phyloP scores from a whole-genome alignment of 2,329 filamentous ascomycete species.

The Colletotrichum filicis region DNA sequence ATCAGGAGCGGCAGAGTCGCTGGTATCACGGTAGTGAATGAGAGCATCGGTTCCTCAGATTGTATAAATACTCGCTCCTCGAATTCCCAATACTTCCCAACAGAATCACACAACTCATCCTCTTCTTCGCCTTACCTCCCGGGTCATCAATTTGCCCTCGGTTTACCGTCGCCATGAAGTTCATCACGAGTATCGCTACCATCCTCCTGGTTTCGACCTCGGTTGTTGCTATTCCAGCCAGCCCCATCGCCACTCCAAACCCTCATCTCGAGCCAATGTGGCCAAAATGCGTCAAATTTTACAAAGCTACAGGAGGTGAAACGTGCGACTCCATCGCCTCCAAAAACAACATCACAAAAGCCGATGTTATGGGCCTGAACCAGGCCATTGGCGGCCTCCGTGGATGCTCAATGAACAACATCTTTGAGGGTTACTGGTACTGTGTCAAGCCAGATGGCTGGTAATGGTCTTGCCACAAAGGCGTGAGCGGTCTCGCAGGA shows the following conservation, averaged over 20 bases:
- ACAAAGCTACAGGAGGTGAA: constrained; percentile 11
- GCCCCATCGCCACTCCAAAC: not conserved
- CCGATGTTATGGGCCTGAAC: constrained; percentile 40
- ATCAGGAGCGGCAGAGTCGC: not conserved
- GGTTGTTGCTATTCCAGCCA: not conserved
- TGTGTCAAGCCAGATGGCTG: constrained; percentile 36
- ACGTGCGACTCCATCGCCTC: constrained; percentile 38
- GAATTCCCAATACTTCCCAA: not conserved
- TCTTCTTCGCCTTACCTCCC: not conserved
- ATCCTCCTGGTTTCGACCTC: not conserved
- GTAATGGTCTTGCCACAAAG: not conserved
- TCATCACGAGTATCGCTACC: not conserved
- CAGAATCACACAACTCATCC: not conserved
- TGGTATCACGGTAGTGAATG: not conserved
- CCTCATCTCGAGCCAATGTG: constrained; percentile 1
- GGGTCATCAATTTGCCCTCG: not conserved
- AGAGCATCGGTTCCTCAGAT: not conserved
- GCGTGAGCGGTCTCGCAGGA: not conserved
- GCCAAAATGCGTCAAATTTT: constrained; percentile 15
- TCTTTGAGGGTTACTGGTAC: constrained; percentile 34
- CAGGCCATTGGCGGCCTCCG: constrained; percentile 31
- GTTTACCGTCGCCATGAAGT: not conserved
- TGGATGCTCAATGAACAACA: constrained; percentile 13
- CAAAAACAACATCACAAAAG: constrained; percentile 40
- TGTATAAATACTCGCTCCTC: not conserved